Base-by-base conservation (phyloP, 2,329 filamentous ascomycete species). In the Verticillium nonalfalfae region DNA sequence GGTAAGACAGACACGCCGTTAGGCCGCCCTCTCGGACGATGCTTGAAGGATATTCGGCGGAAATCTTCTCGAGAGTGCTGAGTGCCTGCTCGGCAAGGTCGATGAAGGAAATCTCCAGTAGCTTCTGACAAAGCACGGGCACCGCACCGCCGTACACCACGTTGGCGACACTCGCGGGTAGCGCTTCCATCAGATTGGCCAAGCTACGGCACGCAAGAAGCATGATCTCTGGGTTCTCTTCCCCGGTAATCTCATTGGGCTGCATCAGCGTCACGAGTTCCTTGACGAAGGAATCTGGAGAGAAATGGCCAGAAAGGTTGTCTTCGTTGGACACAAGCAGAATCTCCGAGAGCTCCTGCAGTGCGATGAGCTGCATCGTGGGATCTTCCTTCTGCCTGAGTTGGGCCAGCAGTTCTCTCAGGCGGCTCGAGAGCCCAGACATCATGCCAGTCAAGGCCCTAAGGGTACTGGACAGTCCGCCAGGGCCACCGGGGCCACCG, bases 81-180 rank as follows among this genome's bases (percentile, higher is more conserved):
- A 99, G 79, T 62, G 95, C 93, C 78, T 99, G 96, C 76, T 99
- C 95, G 40, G 96, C 96, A 60, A 99, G 81, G 74, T 99, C 95
- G 72, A 99, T 99, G 74, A 94, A 99, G 64, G 94, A 90, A 56
- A 98, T 98, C 75, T 98, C 93, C 63, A 98, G 81, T 35, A 99
- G 81, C 76, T 98, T 99, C 71, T 94, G 91, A 76, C 95, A 98
- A 33, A 99, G 80, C 13, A 99, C 88, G 2, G 95, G 93, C 5
- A 99, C 95, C 38, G 95, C 95, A 58, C 93, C 92, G n/a, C 93
- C 94, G 72, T 98, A 98, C 4, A 98, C 95, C 14, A 99, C 93
- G 72, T 96, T 97, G 13, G 93, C 91, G 57, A 95, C 95, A 61
- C 94, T 94, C 38, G 92, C 89, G 21, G 95, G 93, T 35, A 99